Evolutionary conservation across 768 basidiomycete species (phyloP).

Genomic region (Phanerochaete carnosa): DNA sequence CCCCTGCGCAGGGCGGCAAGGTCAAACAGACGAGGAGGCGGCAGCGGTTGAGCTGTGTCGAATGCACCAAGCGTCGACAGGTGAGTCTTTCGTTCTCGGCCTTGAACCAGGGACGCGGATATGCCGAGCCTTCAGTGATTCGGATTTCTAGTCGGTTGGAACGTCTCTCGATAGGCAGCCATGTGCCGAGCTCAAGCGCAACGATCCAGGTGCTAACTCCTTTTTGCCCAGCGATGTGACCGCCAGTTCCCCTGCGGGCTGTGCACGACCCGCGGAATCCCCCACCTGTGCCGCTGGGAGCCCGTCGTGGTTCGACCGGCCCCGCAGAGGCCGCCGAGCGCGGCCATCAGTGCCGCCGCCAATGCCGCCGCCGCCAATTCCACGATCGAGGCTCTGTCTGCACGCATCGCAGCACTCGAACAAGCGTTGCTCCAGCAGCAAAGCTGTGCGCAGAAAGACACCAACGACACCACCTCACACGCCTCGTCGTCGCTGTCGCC

Average conservation of each 20-base stretch:
- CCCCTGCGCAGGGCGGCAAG: constrained; percentile 23
- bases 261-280: constrained; percentile 27
- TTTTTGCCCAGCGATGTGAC: constrained; percentile 43
- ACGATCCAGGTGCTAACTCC: not conserved
- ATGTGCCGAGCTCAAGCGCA: too few species aligned
- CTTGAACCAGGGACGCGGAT: too few species aligned
- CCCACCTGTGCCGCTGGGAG: constrained; percentile 30
- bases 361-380: constrained; percentile 3
- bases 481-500: not conserved
- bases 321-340: constrained; percentile 21
- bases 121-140: too few species aligned
- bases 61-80: constrained; percentile 55
- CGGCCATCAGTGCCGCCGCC: constrained; percentile 10
- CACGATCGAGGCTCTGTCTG: constrained; percentile 21
- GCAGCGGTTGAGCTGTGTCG: constrained; percentile 50
- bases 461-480: not conserved
- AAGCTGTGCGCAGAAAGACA: not conserved
- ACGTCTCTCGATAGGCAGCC: too few species aligned
- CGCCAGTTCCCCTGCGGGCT: constrained; percentile 27
- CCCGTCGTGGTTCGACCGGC: constrained; percentile 24
- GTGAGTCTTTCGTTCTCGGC: constrained; percentile 30
- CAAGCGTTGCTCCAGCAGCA: constrained; percentile 11
- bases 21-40: constrained; percentile 50
- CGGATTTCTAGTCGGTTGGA: too few species aligned
- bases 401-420: constrained; percentile 23